Evolutionary conservation across 75 land plant species (phyloP).

Genomic region (Azolla pinnata): DNA sequence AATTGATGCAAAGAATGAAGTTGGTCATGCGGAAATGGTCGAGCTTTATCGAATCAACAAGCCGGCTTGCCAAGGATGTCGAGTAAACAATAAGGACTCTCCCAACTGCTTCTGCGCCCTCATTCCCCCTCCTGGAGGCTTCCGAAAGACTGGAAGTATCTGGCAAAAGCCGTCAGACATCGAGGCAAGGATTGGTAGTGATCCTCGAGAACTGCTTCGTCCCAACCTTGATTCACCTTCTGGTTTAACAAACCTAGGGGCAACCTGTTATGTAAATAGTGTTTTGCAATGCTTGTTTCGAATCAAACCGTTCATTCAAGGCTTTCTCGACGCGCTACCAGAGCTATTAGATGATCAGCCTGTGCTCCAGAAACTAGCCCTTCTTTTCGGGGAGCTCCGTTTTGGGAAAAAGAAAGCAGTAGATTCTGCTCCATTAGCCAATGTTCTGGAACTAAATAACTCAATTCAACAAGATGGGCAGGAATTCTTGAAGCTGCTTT

Average conservation of each 20-base stretch:
- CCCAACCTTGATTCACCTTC: slow-evolving; percentile 52
- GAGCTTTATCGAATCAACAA: slow-evolving; percentile 53
- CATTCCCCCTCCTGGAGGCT: slow-evolving; percentile 61
- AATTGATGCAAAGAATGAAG: slow-evolving; percentile 43
- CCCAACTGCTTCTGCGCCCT: slow-evolving; percentile 93
- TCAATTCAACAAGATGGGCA: slow-evolving; percentile 95
- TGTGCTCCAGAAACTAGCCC: slow-evolving; percentile 70
- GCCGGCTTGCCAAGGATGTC: slow-evolving; percentile 80
- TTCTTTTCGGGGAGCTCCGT: slow-evolving; percentile 81
- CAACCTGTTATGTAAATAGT: slow-evolving; percentile 99
- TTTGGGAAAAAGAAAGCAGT: slow-evolving; percentile 65
- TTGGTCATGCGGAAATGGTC: slow-evolving; percentile 45
- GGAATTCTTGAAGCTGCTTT: slow-evolving; percentile 82
- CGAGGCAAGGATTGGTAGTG: slow-evolving; percentile 55
- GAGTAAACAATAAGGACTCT: slow-evolving; percentile 67
- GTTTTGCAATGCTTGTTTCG: slow-evolving; percentile 90
- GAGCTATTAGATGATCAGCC: slow-evolving; percentile 58
- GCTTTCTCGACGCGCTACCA: slow-evolving; percentile 70
- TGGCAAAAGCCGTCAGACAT: slow-evolving; percentile 83
- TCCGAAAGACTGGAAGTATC: slow-evolving; percentile 67
- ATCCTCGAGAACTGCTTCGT: slow-evolving; percentile 64
- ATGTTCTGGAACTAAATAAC: slow-evolving; percentile 84
- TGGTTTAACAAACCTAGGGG: slow-evolving; percentile 88
- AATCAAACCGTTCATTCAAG: slow-evolving; percentile 60
- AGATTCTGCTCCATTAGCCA: slow-evolving; percentile 88